Base-by-base conservation (phyloP, 2,329 filamentous ascomycete genomes). In the Colletotrichum brevisporum region DNA sequence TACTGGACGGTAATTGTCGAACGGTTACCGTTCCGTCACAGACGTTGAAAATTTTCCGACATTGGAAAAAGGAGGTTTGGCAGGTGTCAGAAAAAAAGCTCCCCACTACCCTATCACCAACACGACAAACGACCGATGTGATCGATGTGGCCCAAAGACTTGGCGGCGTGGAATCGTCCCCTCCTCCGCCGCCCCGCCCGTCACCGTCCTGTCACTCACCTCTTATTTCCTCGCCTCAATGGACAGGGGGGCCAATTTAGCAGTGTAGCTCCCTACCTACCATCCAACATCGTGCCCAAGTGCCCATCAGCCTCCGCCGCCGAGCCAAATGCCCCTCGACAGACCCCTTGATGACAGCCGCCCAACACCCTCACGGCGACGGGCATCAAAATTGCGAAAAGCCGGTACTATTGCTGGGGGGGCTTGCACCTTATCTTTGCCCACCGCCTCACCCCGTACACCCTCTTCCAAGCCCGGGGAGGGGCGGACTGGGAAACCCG, bases 121-220 rank as follows among this genome's bases (percentile, higher is more conserved):
- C 47, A 21, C 21, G 21, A 24, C 21, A 3, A 3, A 24, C 21
- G 21, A 2, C 2, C n/a, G 52, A 62, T 24, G 59, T 62, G 59
- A 62, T 54, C 50, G 50, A 47, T 54, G 50, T 31, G 21, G 59
- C 39, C 36, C 24, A 39, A 62, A 50, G 50, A 27, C 50, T 62
- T 54, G 59, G 59, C 59, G 48, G 39, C 18, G 39, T n/a, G 50
- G 39, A 13, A 62, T 54, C 50, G 39, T 36, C 10, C 54, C 39
- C 41, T n/a, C 8, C 21, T 13, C 26, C 21, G 21, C 24, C 8
- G n/a, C 50, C 26, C 21, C 9, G 48, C 48, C 21, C 48, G 10
- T 10, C 31, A 36, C 31, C 21, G 21, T 24, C 21, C 21, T 24
- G 21, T 24, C 21, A 24, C 21, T 24, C 21, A 24, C 21, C 21